A percentile compares a stretch with the other conserved stretches of the same genome.
These are phyloP conservation scores for Gastrolobium bilobum DNA, from an alignment of 306 rosid genomes.

Conservation along the genomic window DNA sequence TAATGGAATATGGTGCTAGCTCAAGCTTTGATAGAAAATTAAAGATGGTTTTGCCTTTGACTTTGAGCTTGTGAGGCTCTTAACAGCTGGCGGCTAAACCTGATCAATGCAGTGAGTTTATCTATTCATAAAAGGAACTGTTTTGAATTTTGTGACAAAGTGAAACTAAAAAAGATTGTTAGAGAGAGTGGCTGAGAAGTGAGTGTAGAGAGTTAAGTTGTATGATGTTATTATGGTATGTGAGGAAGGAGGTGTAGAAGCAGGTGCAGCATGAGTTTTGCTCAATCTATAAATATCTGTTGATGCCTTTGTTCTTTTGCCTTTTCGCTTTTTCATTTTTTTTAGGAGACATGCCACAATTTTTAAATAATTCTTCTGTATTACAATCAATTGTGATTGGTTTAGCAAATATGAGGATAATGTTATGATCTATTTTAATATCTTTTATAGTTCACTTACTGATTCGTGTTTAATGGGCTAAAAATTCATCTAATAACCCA, in stretches of 20 bases:
- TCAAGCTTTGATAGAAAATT: constrained; percentile 41
- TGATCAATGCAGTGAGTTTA: constrained; percentile 14
- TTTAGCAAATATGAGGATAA: no score
- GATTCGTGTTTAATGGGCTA: no score
- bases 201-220: not conserved
- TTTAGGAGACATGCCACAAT: not conserved
- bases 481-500: no score
- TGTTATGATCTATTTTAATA: no score
- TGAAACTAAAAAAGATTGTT: not conserved
- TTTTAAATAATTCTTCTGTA: no score
- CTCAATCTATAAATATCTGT: constrained; percentile 6
- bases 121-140: not conserved
- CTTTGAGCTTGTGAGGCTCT: constrained; percentile 13
- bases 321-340: constrained; percentile 11
- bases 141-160: not conserved
- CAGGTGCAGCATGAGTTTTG: constrained; percentile 29
- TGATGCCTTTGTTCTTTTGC: constrained; percentile 23
- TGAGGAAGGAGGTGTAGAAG: constrained; percentile 32
- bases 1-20: not conserved
- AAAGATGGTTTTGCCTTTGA: not conserved
- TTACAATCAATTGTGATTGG: no score
- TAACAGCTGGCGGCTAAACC: not conserved
- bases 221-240: constrained; percentile 8
- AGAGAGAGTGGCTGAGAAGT: not conserved
- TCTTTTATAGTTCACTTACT: no score